Evolutionary conservation across 768 basidiomycete species (phyloP).

Genomic region (Mycena metata): DNA sequence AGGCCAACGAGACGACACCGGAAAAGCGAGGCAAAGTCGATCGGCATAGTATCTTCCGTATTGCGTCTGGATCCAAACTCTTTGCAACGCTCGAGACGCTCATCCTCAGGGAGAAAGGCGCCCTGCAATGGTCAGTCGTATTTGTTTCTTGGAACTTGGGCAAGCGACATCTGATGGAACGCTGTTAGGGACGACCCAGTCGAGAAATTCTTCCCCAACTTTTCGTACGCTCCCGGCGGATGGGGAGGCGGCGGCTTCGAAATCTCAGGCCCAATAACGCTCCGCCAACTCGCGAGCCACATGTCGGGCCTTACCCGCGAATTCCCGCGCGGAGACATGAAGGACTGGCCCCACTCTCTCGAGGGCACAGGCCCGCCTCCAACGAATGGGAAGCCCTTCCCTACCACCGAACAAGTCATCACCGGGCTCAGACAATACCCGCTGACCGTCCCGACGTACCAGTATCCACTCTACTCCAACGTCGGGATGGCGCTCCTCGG

Average conservation of each 20-base stretch:
- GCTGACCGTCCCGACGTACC: constrained; percentile 41
- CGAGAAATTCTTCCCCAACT: constrained; percentile 40
- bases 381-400: constrained; percentile 40
- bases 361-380: constrained; percentile 41
- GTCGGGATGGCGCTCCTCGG: constrained; percentile 45
- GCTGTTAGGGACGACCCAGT: constrained; percentile 45
- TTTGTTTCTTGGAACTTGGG: neutral
- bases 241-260: constrained; percentile 6
- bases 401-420: constrained; percentile 34
- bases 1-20: constrained; percentile 42
- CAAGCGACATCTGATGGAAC: neutral
- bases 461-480: constrained; percentile 47
- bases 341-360: constrained; percentile 43
- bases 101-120: constrained; percentile 41
- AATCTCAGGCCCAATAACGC: constrained; percentile 36
- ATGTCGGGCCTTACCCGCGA: constrained; percentile 47
- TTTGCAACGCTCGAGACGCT: constrained; percentile 44
- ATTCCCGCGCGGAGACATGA: constrained; percentile 41
- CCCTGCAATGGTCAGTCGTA: constrained; percentile 41
- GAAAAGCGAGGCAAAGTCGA: constrained; percentile 28
- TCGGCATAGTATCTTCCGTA: constrained; percentile 38
- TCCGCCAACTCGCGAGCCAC: constrained; percentile 44
- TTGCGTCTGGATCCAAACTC: constrained; percentile 46
- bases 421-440: constrained; percentile 38
- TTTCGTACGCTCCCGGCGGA: constrained; percentile 34